These are phyloP conservation scores for Mycogone perniciosa DNA, from an alignment of 2,329 filamentous ascomycete genomes.

Conservation along the genomic window DNA sequence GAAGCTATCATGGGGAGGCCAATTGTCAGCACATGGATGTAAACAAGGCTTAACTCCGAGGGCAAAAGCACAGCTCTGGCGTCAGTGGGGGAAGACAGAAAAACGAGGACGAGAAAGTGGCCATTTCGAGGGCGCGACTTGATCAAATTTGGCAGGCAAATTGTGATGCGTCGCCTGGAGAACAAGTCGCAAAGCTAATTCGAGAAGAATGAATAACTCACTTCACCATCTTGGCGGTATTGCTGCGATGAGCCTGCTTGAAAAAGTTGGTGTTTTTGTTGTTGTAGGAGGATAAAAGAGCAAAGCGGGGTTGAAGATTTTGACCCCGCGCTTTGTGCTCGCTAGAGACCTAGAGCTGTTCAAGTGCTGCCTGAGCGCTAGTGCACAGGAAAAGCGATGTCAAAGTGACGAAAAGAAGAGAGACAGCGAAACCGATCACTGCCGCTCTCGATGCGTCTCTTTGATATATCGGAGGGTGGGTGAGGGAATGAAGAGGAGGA, in stretches of 20 bases:
- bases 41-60: constrained; percentile 14
- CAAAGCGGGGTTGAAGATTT: constrained; percentile 43
- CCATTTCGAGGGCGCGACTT: too few species aligned
- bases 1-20: constrained; percentile 61
- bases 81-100: neutral
- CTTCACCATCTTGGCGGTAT: constrained; percentile 99
- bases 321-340: constrained; percentile 33
- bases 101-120: constrained; percentile 3
- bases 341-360: constrained; percentile 16
- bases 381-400: constrained; percentile 20
- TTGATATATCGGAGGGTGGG: constrained; percentile 18
- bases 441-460: constrained; percentile 36
- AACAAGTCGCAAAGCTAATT: constrained; percentile 1
- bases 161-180: too few species aligned
- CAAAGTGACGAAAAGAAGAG: constrained; percentile 30
- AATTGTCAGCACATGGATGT: constrained; percentile 20
- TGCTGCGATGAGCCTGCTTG: constrained; percentile 42
- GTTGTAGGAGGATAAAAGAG: constrained; percentile 24
- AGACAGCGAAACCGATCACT: constrained; percentile 33
- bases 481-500: constrained; percentile 17
- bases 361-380: constrained; percentile 9
- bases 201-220: constrained; percentile 52
- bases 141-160: too few species aligned
- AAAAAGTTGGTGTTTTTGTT: constrained; percentile 29
- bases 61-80: neutral